phyloP scores from a whole-genome alignment of 78 protist species.

The Paulinella micropora region DNA sequence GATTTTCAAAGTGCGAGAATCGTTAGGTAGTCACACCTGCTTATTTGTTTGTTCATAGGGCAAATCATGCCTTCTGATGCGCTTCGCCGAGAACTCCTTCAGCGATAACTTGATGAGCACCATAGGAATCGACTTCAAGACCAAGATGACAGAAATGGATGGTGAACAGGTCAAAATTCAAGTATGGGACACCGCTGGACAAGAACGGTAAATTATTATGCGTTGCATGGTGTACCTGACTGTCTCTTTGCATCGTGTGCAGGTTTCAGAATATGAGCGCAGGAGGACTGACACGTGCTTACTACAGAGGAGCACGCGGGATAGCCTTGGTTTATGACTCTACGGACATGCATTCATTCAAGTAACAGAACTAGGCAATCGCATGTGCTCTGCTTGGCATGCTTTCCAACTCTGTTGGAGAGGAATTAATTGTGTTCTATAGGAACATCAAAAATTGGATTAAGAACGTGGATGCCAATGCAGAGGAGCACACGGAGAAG shows the following conservation, averaged over 20 bases:
- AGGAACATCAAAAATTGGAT: conserved; percentile 14
- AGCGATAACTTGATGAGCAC: not conserved
- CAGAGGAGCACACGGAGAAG: not conserved
- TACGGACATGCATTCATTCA: not conserved
- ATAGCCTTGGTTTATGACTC: not conserved
- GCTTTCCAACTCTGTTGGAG: too few relatives aligned
- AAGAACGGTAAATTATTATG: not conserved
- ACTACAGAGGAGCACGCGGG: conserved; percentile 5
- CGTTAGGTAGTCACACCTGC: too few relatives aligned
- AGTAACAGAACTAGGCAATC: too few relatives aligned
- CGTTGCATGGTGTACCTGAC: not conserved
- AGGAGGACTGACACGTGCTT: not conserved
- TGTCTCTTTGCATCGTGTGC: not conserved
- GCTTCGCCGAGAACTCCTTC: not conserved
- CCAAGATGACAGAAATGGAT: not conserved
- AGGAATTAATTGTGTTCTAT: too few relatives aligned
- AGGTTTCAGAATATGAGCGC: not conserved
- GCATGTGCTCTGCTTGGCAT: too few relatives aligned
- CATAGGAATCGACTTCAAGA: not conserved
- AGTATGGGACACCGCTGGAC: not conserved
- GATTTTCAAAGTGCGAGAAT: too few relatives aligned
- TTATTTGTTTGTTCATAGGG: too few relatives aligned
- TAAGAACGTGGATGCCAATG: not conserved
- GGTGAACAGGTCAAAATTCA: not conserved
- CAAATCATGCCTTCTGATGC: not conserved